Base-by-base conservation (phyloP, 2,329 filamentous ascomycete genomes). In the Rugonectria rugulosa region DNA sequence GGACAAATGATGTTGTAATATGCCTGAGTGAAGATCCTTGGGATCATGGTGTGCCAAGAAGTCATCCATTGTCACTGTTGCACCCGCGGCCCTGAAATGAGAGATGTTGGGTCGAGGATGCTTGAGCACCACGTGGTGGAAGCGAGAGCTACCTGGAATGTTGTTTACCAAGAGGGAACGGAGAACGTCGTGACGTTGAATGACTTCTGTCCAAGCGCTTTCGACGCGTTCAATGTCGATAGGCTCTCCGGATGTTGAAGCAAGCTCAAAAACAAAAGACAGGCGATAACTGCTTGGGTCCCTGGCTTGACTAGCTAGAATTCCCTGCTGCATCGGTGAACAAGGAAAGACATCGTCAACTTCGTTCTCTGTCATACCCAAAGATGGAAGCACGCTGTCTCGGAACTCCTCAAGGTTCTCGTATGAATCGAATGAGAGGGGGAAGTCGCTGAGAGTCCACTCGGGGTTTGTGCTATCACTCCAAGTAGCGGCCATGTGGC, bases 361-460 rank as follows among this genome's bases (percentile, higher is more conserved):
- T 11, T 47, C 12, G n/a, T 32, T 14, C 5, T 14, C 29, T n/a
- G 19, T 5, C 4, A 53, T 11, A 6, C 34, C 27, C 10, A 53
- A 14, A 1, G 24, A 12, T 2, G 20, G 23, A 14, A 38, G 11
- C 27, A 32, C 12, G 10, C 6, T 14, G 12, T 11, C 10, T 14
- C n/a, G 29, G 12, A 60, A 54, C 17, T 53, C 26, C 10, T 29
- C 32, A 5, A 57, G 21, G 19, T 56, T 21, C 12, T 43, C 11
- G 26, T 59, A 53, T 3, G 53, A 48, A 14, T 21, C 38, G 29
- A 59, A 52, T 7, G 46, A 49, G n/a, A 71, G 51, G 3, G 68
- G 66, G 45, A 71, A 69, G 26, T 63, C 67, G 47, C 59, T 62
- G 14, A 68, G 48, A 2, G 70, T 73, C 41, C 61, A 61, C 7